phyloP scores from a whole-genome alignment of 345 rosid species.

The Bretschneidera sinensis region DNA sequence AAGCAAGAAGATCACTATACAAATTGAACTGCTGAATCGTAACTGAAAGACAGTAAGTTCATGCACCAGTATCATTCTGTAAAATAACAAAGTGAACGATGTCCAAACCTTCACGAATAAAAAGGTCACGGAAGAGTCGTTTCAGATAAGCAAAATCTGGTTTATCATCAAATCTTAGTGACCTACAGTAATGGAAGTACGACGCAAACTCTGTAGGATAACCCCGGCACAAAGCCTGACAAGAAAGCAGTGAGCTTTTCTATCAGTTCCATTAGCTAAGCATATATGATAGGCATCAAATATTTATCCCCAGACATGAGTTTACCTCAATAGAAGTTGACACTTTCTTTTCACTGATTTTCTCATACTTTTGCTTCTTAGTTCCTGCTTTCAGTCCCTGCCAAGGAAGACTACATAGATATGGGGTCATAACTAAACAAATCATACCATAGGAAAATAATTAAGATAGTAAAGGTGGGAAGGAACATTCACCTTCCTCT shows the following conservation, averaged over 20 bases:
- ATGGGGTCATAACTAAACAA: constrained; percentile 20
- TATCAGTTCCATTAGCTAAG: constrained; percentile 11
- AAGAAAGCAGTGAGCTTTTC: constrained; percentile 13
- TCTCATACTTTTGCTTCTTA: constrained; percentile 91
- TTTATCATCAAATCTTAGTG: constrained; percentile 81
- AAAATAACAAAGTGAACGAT: constrained; percentile 12
- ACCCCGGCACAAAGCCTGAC: constrained; percentile 71
- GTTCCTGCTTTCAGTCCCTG: constrained; percentile 91
- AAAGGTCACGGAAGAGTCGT: constrained; percentile 85
- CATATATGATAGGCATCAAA: constrained; percentile 8
- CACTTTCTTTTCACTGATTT: constrained; percentile 85
- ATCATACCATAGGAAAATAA: not conserved
- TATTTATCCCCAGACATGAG: not conserved
- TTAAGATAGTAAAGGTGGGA: constrained; percentile 5
- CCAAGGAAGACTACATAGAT: constrained; percentile 77
- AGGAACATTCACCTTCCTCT: constrained; percentile 64
- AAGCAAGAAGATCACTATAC: constrained; percentile 5
- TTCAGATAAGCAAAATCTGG: constrained; percentile 89
- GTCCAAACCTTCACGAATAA: constrained; percentile 80
- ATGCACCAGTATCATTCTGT: not conserved
- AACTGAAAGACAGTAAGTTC: not conserved
- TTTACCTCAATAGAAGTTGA: constrained; percentile 83
- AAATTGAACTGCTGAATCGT: constrained; percentile 15
- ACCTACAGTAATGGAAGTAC: constrained; percentile 85
- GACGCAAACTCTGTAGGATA: constrained; percentile 92